A percentile compares a stretch with the other conserved stretches of the same genome.
Evolutionary conservation across 768 basidiomycete genomes (phyloP).

Genomic region (Gloeopeniophorella convolvens): DNA sequence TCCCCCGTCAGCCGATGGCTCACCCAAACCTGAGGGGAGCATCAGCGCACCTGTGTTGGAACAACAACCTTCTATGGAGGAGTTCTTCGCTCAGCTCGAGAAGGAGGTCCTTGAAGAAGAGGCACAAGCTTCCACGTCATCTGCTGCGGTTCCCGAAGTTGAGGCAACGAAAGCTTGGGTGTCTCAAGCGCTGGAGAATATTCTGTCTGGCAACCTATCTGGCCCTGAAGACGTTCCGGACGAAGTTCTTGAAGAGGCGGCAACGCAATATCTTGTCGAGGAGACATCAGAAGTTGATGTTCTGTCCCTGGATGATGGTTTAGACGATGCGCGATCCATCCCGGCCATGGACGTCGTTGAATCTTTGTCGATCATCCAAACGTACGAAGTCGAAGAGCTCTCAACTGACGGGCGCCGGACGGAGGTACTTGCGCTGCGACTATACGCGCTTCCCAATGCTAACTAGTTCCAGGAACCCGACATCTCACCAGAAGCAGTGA

Average conservation of each 20-base stretch:
- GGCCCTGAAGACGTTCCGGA: neutral
- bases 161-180: conserved; percentile 5
- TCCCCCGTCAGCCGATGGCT: conserved; percentile 9
- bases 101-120: neutral
- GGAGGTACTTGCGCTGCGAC: conserved; percentile 1
- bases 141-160: neutral
- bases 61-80: conserved; percentile 9
- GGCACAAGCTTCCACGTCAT: neutral
- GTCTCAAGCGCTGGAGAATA: conserved; percentile 11
- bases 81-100: conserved; percentile 10
- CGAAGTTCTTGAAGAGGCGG: neutral
- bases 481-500: neutral
- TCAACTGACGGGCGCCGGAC: conserved; percentile 2
- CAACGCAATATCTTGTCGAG: conserved; percentile 12
- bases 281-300: neutral
- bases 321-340: conserved; percentile 7
- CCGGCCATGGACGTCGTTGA: conserved; percentile 5
- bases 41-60: neutral
- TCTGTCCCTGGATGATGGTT: neutral
- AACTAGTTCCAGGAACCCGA: conserved; percentile 3
- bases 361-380: neutral
- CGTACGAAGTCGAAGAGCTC: conserved; percentile 15
- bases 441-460: neutral
- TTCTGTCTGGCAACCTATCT: conserved; percentile 5
- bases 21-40: neutral